Evolutionary conservation across 352 stramenopile species (phyloP).

Genomic region (Globisporangium spiculum): DNA sequence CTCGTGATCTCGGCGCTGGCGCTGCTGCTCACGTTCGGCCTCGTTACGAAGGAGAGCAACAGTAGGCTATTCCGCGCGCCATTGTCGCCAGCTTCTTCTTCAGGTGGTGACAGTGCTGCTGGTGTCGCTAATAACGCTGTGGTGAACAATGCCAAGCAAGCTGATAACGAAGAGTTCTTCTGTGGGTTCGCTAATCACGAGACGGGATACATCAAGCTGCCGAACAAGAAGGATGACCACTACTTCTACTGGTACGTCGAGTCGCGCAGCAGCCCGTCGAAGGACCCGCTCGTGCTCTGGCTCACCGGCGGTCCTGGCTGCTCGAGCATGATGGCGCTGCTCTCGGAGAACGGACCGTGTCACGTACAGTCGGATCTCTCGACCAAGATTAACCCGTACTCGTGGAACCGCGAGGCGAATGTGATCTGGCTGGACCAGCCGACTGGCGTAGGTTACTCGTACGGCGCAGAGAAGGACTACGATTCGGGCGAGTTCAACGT

Average conservation of each 20-base stretch:
- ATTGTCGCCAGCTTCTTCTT: background rate
- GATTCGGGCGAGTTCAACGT: constrained; percentile 35
- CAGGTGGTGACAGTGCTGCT: background rate
- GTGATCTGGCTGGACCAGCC: constrained; percentile 38
- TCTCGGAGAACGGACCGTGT: constrained; percentile 45
- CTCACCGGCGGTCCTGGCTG: constrained; percentile 42
- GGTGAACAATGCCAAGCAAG: constrained; percentile 7
- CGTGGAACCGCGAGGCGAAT: constrained; percentile 40
- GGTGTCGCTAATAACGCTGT: background rate
- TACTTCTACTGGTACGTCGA: constrained; percentile 65
- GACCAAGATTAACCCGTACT: constrained; percentile 30
- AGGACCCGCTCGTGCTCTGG: constrained; percentile 49
- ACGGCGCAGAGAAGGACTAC: constrained; percentile 21
- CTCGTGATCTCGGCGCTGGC: constrained; percentile 11
- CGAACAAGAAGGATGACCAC: constrained; percentile 42
- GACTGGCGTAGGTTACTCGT: constrained; percentile 27
- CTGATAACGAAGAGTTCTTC: constrained; percentile 8
- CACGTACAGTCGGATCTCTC: constrained; percentile 26
- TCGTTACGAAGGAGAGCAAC: constrained; percentile 19
- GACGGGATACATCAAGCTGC: constrained; percentile 38
- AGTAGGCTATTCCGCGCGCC: constrained; percentile 4
- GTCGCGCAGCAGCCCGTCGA: constrained; percentile 22
- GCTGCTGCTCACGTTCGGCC: constrained; percentile 17
- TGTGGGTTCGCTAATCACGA: constrained; percentile 20
- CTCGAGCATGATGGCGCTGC: constrained; percentile 34